Evolutionary conservation across 352 stramenopile genomes (phyloP).

Genomic region (Aphanomyces invadans): DNA sequence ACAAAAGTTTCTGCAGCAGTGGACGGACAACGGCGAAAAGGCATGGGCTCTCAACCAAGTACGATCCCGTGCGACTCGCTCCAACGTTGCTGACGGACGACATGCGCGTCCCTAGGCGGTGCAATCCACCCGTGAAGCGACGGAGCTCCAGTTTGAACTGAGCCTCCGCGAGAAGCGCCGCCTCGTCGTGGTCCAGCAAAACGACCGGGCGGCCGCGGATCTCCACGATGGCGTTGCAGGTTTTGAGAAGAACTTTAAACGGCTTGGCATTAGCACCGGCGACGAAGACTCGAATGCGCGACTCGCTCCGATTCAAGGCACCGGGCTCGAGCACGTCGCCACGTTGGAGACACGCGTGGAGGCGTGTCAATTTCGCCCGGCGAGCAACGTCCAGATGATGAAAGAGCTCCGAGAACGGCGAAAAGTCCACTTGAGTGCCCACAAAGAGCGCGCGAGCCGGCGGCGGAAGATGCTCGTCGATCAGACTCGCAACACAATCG

Average conservation of each 20-base stretch:
- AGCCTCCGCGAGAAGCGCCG: slow-evolving; percentile 40
- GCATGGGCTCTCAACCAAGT: slow-evolving; percentile 9
- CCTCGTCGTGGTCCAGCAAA: slow-evolving; percentile 29
- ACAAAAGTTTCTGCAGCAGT: slow-evolving; percentile 43
- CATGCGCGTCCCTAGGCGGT: neutral
- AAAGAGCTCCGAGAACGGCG: slow-evolving; percentile 63
- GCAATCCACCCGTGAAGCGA: slow-evolving; percentile 35
- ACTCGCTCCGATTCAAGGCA: slow-evolving; percentile 37
- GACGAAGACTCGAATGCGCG: slow-evolving; percentile 28
- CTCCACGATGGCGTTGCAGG: slow-evolving; percentile 35
- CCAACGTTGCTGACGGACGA: too few relatives aligned
- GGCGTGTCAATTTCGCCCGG: slow-evolving; percentile 53
- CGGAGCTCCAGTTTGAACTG: slow-evolving; percentile 55
- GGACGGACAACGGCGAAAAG: slow-evolving; percentile 26
- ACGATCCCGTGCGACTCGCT: neutral
- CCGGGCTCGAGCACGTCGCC: slow-evolving; percentile 37
- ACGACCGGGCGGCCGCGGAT: slow-evolving; percentile 35
- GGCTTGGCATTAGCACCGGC: slow-evolving; percentile 33
- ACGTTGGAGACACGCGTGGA: slow-evolving; percentile 42
- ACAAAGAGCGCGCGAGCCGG: slow-evolving; percentile 54
- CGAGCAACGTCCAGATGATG: slow-evolving; percentile 80
- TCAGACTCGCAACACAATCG: slow-evolving; percentile 28
- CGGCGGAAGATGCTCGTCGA: slow-evolving; percentile 39
- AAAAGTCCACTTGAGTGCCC: slow-evolving; percentile 52
- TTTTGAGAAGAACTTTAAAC: slow-evolving; percentile 62